Conservation (phyloP, 805 yeast genomes). For the Saccharomycopsis microspora region DNA sequence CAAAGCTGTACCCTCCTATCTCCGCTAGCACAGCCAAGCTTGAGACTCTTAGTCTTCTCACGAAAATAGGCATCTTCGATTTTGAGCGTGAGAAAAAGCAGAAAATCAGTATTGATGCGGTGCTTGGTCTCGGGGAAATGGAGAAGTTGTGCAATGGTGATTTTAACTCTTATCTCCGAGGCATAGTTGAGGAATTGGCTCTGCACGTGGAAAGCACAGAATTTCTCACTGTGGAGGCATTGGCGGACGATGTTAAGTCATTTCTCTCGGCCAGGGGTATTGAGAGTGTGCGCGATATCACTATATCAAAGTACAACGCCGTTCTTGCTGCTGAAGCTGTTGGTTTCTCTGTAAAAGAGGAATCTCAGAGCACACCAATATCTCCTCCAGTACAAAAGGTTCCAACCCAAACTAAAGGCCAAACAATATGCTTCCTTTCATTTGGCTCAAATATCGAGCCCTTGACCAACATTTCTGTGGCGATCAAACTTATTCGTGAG, state of each 20-base stretch:
- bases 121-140: constrained; percentile 20
- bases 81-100: constrained; percentile 81
- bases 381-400: constrained; percentile 11
- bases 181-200: constrained; percentile 37
- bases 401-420: not conserved
- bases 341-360: constrained; percentile 31
- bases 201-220: constrained; percentile 63
- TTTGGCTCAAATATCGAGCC: constrained; percentile 40
- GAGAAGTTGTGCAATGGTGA: constrained; percentile 17
- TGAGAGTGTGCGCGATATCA: constrained; percentile 26
- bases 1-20: constrained; percentile 24
- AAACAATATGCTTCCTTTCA: constrained; percentile 60
- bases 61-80: constrained; percentile 88
- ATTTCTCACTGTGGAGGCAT: constrained; percentile 89
- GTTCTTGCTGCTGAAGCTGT: constrained; percentile 80
- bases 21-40: too few relatives aligned
- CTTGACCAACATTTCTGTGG: constrained; percentile 63
- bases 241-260: constrained; percentile 63
- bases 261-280: constrained; percentile 24
- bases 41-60: constrained; percentile 43
- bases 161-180: constrained; percentile 20
- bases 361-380: not conserved
- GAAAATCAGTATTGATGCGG: constrained; percentile 49
- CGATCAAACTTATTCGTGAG: constrained; percentile 49
- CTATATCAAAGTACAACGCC: constrained; percentile 81